phyloP scores from a whole-genome alignment of 106 monocot species.

The Ottelia alismoides region DNA sequence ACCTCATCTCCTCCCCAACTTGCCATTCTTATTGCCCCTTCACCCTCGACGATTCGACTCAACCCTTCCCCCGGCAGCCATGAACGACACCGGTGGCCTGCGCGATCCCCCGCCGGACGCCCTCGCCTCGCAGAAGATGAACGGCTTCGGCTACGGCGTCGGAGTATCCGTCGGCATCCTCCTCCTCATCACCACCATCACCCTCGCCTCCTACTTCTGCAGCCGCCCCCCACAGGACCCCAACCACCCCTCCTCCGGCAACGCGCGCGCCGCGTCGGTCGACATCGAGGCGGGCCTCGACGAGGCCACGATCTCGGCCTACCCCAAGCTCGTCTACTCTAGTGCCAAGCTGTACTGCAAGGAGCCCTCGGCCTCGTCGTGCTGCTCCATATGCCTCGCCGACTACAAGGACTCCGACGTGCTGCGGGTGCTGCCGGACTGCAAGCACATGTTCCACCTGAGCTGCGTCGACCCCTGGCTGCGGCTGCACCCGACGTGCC shows the following conservation, averaged over 20 bases:
- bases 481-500: slow-evolving; percentile 20
- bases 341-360: slow-evolving; percentile 4
- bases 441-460: slow-evolving; percentile 30
- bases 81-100: background rate
- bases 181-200: slow-evolving; percentile 24
- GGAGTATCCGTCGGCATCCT: slow-evolving; percentile 32
- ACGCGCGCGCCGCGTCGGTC: background rate
- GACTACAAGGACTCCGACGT: slow-evolving; percentile 30
- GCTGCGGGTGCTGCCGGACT: slow-evolving; percentile 32
- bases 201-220: slow-evolving; percentile 26
- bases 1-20: too few species aligned
- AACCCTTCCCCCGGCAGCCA: too few species aligned
- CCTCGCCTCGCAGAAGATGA: slow-evolving; percentile 7
- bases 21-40: too few species aligned
- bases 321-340: slow-evolving; percentile 14
- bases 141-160: slow-evolving; percentile 34
- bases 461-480: slow-evolving; percentile 35
- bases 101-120: too few species aligned
- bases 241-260: background rate
- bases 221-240: slow-evolving; percentile 14
- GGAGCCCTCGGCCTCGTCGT: slow-evolving; percentile 22
- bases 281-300: slow-evolving; percentile 4
- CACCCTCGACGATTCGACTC: too few species aligned
- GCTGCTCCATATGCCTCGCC: too few species aligned
- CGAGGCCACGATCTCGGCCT: slow-evolving; percentile 14